Evolutionary conservation across 2,329 filamentous ascomycete genomes (phyloP), one percentile per base, ranked within the genome.

Genomic region (Pseudopithomyces maydicus): DNA sequence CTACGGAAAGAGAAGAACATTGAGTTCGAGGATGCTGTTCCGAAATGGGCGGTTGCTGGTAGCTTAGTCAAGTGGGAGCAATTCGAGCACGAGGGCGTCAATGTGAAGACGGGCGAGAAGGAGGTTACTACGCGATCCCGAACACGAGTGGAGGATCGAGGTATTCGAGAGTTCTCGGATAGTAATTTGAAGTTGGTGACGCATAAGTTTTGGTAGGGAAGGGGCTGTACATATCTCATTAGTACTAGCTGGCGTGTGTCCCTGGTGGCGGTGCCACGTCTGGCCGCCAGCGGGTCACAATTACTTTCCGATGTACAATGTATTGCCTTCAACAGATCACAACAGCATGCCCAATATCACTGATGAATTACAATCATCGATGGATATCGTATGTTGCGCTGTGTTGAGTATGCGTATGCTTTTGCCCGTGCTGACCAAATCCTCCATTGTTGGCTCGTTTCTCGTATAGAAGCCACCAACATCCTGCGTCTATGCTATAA

Each of bases 11-110:
- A 71, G 10, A 70, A 68, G 39, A 62, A 64, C 0, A 51, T 69
- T 1, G 55, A 39, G 4, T 74, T 63, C 43, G 65, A 70, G 41
- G 62, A 72, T 11, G 56, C 57, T 3, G 70, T 73, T 17, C 70
- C 70, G 11, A 64, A 50, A n/a, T 74, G 71, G 71, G 71, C 69
- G 22, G 47, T 74, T 19, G 70, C 70, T 41, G 71, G 71, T 4
- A 67, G 67, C 35, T n/a, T 73, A 42, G 29, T 73, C 1, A 74
- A 74, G 57, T 60, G 70, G 53, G 69, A 72, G 54, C 64, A 65
- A 50, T 65, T 58, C 43, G 65, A 72, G 43, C 71, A 73, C 51
- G 55, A 69, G 39, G 70, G 70, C 0, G 42, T 69, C 5, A 73
- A 74, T 55, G 4, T 53, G 49, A 71, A 66, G 56, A 72, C 71